phyloP scores from a whole-genome alignment of 1,139 yeast species.

The Geotrichum klebahnii region DNA sequence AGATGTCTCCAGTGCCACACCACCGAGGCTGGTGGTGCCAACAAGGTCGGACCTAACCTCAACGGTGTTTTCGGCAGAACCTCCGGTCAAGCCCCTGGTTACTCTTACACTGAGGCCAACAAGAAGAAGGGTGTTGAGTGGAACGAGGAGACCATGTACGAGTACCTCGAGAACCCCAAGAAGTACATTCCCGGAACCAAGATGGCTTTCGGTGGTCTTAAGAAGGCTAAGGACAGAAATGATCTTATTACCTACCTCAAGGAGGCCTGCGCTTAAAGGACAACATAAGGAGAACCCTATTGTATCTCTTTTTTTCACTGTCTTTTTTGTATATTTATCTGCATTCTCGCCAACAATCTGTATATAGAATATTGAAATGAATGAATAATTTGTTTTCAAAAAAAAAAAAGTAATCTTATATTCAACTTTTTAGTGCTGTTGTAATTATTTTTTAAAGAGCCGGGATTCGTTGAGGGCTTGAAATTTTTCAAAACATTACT shows the following conservation, averaged over 20 bases:
- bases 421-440: too few relatives aligned
- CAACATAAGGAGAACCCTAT: slow-evolving; percentile 6
- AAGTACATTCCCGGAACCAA: slow-evolving; percentile 99
- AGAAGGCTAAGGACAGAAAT: slow-evolving; percentile 98
- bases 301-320: not conserved
- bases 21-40: slow-evolving; percentile 89
- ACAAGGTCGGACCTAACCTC: slow-evolving; percentile 99
- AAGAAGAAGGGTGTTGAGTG: slow-evolving; percentile 90
- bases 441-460: too few relatives aligned
- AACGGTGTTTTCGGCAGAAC: slow-evolving; percentile 90
- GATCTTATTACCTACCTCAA: slow-evolving; percentile 89
- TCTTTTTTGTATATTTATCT: slow-evolving; percentile 7
- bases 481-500: too few relatives aligned
- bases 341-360: too few relatives aligned
- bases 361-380: too few relatives aligned
- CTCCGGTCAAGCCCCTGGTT: slow-evolving; percentile 90
- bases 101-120: slow-evolving; percentile 96
- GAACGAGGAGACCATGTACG: slow-evolving; percentile 84
- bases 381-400: too few relatives aligned
- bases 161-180: slow-evolving; percentile 98
- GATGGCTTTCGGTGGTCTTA: slow-evolving; percentile 99
- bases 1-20: slow-evolving; percentile 99
- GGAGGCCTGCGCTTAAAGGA: slow-evolving; percentile 53
- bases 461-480: too few relatives aligned
- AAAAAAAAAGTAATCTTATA: too few relatives aligned